Evolutionary conservation across 2,329 filamentous ascomycete species (phyloP).

Genomic region (Fusarium poae): DNA sequence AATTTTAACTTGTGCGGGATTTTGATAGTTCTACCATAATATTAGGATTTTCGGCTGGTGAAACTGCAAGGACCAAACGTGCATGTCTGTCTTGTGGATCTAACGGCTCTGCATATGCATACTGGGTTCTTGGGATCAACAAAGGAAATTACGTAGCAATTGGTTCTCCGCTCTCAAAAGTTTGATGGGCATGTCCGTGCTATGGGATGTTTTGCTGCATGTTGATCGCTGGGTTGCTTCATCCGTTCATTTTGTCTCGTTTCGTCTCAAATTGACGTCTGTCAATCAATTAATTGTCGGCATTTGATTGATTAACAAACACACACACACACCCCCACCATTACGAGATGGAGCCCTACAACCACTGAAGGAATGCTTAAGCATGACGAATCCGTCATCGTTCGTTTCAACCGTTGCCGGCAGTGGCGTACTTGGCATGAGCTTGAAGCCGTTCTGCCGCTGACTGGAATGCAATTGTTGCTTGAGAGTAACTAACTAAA

Average conservation of each 20-base stretch:
- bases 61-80: conserved; percentile 3
- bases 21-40: not conserved
- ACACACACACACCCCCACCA: conserved; percentile 2
- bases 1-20: not conserved
- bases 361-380: conserved; percentile 24
- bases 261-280: conserved; percentile 5
- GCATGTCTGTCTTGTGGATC: not conserved
- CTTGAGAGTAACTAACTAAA: not conserved
- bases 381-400: conserved; percentile 21
- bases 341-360: not conserved
- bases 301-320: not conserved
- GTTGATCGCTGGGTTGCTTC: not conserved
- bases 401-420: conserved; percentile 39
- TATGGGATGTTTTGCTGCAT: not conserved
- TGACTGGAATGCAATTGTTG: conserved; percentile 27
- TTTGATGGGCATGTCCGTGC: conserved; percentile 12
- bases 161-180: not conserved
- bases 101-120: not conserved
- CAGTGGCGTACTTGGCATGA: conserved; percentile 37
- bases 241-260: conserved; percentile 7
- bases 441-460: conserved; percentile 11
- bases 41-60: conserved; percentile 1
- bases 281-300: not conserved
- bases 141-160: not conserved
- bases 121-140: not conserved